Base-by-base conservation (phyloP, 345 rosid genomes). In the Rhizophora mangle region DNA sequence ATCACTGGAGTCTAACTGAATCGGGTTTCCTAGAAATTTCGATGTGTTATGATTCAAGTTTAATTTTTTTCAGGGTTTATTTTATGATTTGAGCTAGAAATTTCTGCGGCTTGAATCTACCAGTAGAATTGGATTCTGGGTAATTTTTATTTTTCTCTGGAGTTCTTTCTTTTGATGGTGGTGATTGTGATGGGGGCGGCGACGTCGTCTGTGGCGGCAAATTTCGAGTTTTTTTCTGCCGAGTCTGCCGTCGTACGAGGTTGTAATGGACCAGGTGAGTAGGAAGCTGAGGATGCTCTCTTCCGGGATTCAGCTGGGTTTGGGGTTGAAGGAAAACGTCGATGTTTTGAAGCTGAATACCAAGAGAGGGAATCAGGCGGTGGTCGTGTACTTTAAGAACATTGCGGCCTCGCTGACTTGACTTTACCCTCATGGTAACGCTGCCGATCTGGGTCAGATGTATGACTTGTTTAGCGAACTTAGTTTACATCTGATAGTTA, bases 401-500 rank as follows among this genome's bases (percentile, higher is more conserved):
- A 92, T 89, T 32, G 57, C 80, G 15, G 98, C 98, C n/a, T 72
- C 86, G 26, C 82, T 91, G 70, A 91, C 98, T 4, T 51, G 91
- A 52, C 85, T 91, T 19, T 91, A 91, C 74, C 90, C 98, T 1
- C 98, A 93, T 39, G 98, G 98, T 13, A 93, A 93, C 79, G 98
- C 98, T 8, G 98, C 97, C 47, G 98, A 94, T 89, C 88, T 94
- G 66, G 96, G 96, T 3, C 96, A 94, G 82, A 88, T 91, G 91
- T 85, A 78, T 67, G 95, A 91, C 76, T 80, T 94, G 73, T 91
- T 89, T 70, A 56, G 68, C 31, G 93, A 91, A 59, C 91, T 94
- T 70, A 89, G 93, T 49, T 65, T 83, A 61, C 96, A 88, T 81
- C 89, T 94, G 39, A 79, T 87, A 36, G 97, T 94, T 75, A 91